phyloP scores from a whole-genome alignment of 108 stramenopile genomes.

The Nannochloropsis oceanica region DNA sequence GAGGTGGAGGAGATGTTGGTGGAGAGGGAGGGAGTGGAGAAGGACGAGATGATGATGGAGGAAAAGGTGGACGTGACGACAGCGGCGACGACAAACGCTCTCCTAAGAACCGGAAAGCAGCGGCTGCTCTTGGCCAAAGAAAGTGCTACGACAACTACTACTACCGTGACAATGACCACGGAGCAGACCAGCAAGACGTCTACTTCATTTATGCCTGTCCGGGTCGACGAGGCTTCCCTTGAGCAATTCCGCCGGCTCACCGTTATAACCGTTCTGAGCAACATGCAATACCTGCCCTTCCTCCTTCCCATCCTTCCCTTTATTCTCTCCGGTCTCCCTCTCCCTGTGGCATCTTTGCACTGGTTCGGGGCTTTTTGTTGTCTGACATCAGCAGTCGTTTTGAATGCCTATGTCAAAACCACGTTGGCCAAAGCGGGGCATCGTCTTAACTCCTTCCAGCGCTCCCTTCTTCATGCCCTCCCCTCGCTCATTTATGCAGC shows the following conservation, averaged over 20 bases:
- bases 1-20: neutral
- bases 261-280: neutral
- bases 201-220: neutral
- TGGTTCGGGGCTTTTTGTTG: neutral
- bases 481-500: neutral
- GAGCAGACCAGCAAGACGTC: neutral
- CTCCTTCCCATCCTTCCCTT: neutral
- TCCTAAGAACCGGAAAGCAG: too few relatives aligned
- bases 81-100: neutral
- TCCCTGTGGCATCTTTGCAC: neutral
- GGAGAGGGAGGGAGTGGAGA: neutral
- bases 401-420: neutral
- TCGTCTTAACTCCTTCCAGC: neutral
- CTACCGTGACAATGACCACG: neutral
- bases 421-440: neutral
- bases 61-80: neutral
- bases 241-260: neutral
- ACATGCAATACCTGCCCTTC: neutral
- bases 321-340: neutral
- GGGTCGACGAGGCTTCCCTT: neutral
- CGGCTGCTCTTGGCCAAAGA: too few relatives aligned
- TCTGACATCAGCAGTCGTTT: neutral
- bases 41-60: neutral
- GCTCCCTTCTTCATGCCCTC: neutral
- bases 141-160: too few relatives aligned